Evolutionary conservation across 202 grass and related monocot genomes (phyloP), one percentile per base, ranked within the genome.

Genomic region (Setaria italica): DNA sequence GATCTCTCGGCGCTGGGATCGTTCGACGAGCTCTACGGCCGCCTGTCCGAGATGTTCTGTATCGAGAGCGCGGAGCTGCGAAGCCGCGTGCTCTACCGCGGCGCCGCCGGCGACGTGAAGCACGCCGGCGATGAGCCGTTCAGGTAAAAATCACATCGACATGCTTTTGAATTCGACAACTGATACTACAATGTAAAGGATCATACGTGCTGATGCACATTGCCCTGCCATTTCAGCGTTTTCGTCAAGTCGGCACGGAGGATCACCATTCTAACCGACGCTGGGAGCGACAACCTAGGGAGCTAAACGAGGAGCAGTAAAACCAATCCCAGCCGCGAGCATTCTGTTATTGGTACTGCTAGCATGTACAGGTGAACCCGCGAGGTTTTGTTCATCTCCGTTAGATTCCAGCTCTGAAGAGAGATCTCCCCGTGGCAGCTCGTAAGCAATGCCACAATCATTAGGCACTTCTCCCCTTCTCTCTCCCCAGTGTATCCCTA

Each of bases 61-160:
- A 11, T 95, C 12, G 89, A 93, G 5, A 87, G 82, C 57, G 70
- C 84, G 5, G 91, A 95, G 4, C 69, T 98, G 81, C 80, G 76
- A 70, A 87, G 78, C 85, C 93, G 83, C 15, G 92, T 98, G 70
- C 75, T 90, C 11, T 95, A 92, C 91, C 88, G 88, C 60, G 82
- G 89, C n/a, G 75, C 65, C 56, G 39, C 45, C 60, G 87, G 95
- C 30, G 69, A 86, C 5, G 74, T 92, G 47, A 98, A 85, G 69
- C 91, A 87, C 43, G 90, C 93, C 11, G 93, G 95, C 5, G 87
- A 95, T 17, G 95, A 95, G 84, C 25, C 95, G 16, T 95, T 98
- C 82, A 88, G 95, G 95, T 98, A 78, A 62, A 25, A 25, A 25
- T 25, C 25, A 25, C 25, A 25, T 25, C 25, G 25, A 25, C 25